Evolutionary conservation across 2,329 filamentous ascomycete genomes (phyloP), one percentile per base, ranked within the genome.

Genomic region (Fusarium luffae): DNA sequence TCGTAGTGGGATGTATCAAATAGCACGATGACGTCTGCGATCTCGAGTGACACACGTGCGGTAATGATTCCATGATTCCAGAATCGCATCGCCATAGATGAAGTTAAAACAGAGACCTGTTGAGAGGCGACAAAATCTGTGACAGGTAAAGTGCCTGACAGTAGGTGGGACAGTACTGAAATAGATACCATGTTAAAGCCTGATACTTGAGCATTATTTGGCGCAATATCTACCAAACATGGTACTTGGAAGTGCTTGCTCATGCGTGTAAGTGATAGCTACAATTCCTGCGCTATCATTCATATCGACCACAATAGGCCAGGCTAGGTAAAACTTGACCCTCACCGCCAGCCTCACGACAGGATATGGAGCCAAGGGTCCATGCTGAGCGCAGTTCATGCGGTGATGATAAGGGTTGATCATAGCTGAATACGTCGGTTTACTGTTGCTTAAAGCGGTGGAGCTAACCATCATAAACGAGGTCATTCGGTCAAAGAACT

Each of bases 391-490:
- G 5, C 51, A 46, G 66, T 57, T 54, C 34, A 69, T 59, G 58
- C 50, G 52, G 43, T 40, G 42, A 68, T 47, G 48, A 63, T 46
- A 43, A 52, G 23, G 34, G 63, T 41, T 47, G 66, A 68, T 70
- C 63, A 28, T 30, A 51, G 54, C 66, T 67, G 49, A 47, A 40
- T 63, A 51, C 32, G 44, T 62, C 23, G 25, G 37, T 47, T 42
- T 30, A 37, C 27, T 30, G 19, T 28, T 41, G 25, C 34, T 50
- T 27, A 42, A 44, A 43, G 40, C 50, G 43, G 57, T 41, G 67
- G 55, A 49, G 48, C 28, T 40, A 68, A 16, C n/a, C 34, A 47
- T 65, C 34, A 43, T 21, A 25, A 46, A 62, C 43, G 50, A 44
- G 52, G 61, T 54, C 66, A 55, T 59, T 52, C n/a, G 28, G 47